Evolutionary conservation across 371 early-diverging fungal species (phyloP), one percentile per base, ranked within the genome.

Genomic region (Mortierella sp.): DNA sequence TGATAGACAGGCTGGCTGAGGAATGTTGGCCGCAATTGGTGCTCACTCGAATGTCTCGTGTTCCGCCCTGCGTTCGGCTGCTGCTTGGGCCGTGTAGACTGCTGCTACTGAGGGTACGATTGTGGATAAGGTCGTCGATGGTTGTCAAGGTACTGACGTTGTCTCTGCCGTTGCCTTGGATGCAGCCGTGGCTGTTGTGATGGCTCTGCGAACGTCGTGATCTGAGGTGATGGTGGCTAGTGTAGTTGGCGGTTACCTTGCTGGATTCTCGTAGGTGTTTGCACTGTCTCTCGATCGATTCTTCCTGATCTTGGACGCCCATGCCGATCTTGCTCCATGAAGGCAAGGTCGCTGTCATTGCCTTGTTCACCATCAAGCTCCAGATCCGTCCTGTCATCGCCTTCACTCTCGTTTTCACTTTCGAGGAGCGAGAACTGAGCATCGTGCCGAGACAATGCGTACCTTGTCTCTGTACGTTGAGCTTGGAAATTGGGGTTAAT

Each of bases 1-100:
- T 82, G 71, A 59, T 86, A 90, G 8, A 90, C 90, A 8, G 82
- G 80, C 61, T 89, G 76, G 21, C 55, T 74, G 42, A 74, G 43
- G 18, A 74, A 68, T 0, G 76, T 69, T 0, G 76, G 69, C 16
- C 72, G 49, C 45, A 43, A 19, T 13, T 12, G 42, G 13, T 47
- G 53, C 38, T 26, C 60, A 3, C 51, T 42, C 3, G 12, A 23
- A 23, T 10, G 34, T 4, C 34, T 34, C 4, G n/a, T n/a, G 43
- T 24, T 8, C n/a, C n/a, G n/a, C n/a, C 21, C 13, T 18, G 18
- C 27, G 23, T 48, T 13, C 18, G 2, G 19, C 18, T 26, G 24
- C 9, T 26, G 4, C 21, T 18, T 21, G 24, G 13, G 16, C 21
- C 21, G 42, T 30, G 26, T 43, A 10, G 31, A 18, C 21, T 42